phyloP scores from a whole-genome alignment of 192 early-diverging fungal species.

The Podila horticola region DNA sequence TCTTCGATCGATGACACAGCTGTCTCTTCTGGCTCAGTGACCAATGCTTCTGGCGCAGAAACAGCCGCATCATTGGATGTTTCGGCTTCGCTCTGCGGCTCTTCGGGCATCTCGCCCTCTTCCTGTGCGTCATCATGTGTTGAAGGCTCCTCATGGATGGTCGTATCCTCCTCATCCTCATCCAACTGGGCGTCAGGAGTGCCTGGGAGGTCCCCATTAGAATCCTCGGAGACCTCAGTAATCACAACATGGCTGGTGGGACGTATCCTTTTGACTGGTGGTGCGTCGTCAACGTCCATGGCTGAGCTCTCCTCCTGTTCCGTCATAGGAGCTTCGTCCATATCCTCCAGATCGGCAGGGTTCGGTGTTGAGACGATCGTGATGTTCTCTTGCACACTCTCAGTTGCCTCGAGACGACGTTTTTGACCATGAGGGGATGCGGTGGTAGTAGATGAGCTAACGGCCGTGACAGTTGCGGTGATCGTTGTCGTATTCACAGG shows the following conservation, averaged over 20 bases:
- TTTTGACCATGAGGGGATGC: conserved; percentile 34
- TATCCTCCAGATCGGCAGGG: conserved; percentile 35
- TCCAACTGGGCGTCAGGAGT: conserved; percentile 17
- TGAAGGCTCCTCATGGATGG: neutral
- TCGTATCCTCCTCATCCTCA: conserved; percentile 5
- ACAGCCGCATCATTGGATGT: neutral
- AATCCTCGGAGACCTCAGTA: conserved; percentile 34
- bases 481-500: neutral
- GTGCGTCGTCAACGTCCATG: conserved; percentile 48
- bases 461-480: neutral
- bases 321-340: conserved; percentile 15
- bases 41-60: conserved; percentile 2
- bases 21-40: neutral
- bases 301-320: conserved; percentile 17
- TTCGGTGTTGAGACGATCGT: conserved; percentile 43
- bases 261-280: conserved; percentile 35
- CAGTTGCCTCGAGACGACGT: conserved; percentile 41
- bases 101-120: conserved; percentile 33
- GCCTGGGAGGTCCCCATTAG: neutral
- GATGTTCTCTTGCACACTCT: conserved; percentile 40
- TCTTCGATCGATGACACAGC: neutral
- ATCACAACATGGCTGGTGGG: conserved; percentile 36
- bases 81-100: neutral
- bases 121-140: conserved; percentile 3
- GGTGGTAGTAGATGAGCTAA: neutral